Percentiles rank a stretch among this genome's conserved stretches.
Conservation (phyloP, 345 rosid species). For the Camelina sativa region DNA sequence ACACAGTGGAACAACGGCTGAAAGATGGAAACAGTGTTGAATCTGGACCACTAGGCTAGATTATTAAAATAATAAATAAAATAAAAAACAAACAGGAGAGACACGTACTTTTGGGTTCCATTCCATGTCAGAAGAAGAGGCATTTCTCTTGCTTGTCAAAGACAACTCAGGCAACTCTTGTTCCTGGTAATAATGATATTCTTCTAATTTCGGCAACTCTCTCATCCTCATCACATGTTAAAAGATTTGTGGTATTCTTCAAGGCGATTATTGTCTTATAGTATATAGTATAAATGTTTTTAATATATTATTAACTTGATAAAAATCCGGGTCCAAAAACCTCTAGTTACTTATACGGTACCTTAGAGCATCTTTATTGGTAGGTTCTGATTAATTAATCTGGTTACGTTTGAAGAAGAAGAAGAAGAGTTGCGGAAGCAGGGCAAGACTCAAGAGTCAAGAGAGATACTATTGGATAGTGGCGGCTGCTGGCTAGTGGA, state of each 20-base stretch:
- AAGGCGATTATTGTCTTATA: neutral
- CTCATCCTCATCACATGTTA: neutral
- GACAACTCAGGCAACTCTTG: neutral
- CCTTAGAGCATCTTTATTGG: too few relatives aligned
- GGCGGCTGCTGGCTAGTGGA: too few relatives aligned
- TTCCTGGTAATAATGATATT: too few relatives aligned
- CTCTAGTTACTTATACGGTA: too few relatives aligned
- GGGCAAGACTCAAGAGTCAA: too few relatives aligned
- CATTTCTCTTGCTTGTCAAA: conserved; percentile 24
- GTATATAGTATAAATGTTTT: too few relatives aligned
- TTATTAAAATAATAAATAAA: neutral
- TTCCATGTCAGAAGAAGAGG: neutral
- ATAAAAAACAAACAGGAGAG: neutral
- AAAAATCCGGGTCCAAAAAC: too few relatives aligned
- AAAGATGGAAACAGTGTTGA: neutral
- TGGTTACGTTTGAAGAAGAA: too few relatives aligned
- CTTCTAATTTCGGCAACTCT: conserved; percentile 10
- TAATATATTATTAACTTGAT: too few relatives aligned
- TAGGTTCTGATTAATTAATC: too few relatives aligned
- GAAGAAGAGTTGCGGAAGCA: too few relatives aligned
- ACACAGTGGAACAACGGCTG: neutral
- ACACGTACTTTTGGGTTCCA: neutral
- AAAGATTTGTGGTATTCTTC: neutral
- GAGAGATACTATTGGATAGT: too few relatives aligned
- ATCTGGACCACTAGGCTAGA: conserved; percentile 9